phyloP scores from a whole-genome alignment of 1,284 basidiomycete species.

The Meripilus lineatus region DNA sequence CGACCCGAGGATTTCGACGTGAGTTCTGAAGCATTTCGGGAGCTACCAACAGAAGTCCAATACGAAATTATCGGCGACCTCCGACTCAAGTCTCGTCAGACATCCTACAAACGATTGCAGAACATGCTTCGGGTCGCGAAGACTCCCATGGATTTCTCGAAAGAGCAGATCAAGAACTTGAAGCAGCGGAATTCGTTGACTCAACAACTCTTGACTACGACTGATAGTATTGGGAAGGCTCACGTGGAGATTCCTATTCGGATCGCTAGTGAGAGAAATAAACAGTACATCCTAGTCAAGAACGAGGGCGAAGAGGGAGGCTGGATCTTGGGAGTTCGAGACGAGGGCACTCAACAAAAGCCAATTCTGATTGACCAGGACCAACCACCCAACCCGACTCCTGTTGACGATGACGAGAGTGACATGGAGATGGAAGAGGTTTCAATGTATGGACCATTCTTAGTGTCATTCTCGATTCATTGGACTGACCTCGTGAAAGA shows the following conservation, averaged over 20 bases:
- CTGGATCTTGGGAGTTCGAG: constrained; percentile 88
- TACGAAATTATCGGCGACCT: constrained; percentile 99
- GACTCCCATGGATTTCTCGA: constrained; percentile 93
- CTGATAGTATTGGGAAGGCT: constrained; percentile 88
- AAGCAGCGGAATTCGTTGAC: constrained; percentile 89
- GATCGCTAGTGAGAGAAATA: constrained; percentile 92
- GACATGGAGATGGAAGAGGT: constrained; percentile 79
- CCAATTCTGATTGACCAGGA: constrained; percentile 84
- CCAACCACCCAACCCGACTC: constrained; percentile 17
- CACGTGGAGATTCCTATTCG: constrained; percentile 87
- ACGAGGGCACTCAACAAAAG: constrained; percentile 74
- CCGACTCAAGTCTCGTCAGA: constrained; percentile 89
- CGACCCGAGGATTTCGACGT: constrained; percentile 91
- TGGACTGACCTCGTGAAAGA: constrained; percentile 16
- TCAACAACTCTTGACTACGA: constrained; percentile 92
- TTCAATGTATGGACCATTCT: constrained; percentile 46
- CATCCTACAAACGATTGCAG: constrained; percentile 86
- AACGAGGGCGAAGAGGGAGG: constrained; percentile 84
- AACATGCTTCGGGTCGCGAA: constrained; percentile 82
- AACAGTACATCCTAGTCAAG: constrained; percentile 91
- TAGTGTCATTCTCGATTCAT: background rate
- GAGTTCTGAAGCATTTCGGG: constrained; percentile 83
- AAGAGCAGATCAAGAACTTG: constrained; percentile 89
- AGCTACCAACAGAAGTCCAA: constrained; percentile 92
- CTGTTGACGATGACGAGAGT: constrained; percentile 35